These are phyloP conservation scores for Cutaneotrichosporon spelunceum DNA, from an alignment of 1,284 basidiomycete species.

Conservation along the genomic window DNA sequence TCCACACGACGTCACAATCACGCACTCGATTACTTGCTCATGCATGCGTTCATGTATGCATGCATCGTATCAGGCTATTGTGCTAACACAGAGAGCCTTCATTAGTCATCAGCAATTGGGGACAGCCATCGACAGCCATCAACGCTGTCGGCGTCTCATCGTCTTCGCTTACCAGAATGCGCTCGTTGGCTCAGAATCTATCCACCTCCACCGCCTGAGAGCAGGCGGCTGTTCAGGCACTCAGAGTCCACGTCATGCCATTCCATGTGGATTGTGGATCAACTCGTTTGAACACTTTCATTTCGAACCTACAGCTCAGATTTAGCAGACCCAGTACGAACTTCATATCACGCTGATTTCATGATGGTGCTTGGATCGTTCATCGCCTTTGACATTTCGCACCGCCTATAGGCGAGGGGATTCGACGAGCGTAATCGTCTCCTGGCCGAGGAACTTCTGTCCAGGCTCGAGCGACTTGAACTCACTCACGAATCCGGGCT, in stretches of 20 bases:
- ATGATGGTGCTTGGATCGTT: background rate
- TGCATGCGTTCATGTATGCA: background rate
- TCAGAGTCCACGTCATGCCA: too few species aligned
- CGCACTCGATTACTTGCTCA: too few species aligned
- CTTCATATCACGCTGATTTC: constrained; percentile 2
- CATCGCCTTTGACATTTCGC: background rate
- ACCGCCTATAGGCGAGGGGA: background rate
- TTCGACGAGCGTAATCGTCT: constrained; percentile 56
- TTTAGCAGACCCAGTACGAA: background rate
- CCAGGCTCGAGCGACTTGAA: constrained; percentile 58
- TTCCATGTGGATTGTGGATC: background rate
- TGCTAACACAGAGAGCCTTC: background rate
- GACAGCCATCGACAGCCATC: too few species aligned
- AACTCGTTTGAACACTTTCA: background rate
- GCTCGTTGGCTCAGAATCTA: background rate
- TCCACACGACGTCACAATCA: background rate
- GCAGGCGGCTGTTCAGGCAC: background rate
- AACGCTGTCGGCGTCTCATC: too few species aligned
- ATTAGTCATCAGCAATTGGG: too few species aligned
- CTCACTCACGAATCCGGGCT: constrained; percentile 70
- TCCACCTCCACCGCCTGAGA: background rate
- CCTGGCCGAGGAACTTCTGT: constrained; percentile 69
- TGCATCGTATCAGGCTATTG: background rate
- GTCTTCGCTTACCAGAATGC: too few species aligned
- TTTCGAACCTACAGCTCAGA: constrained; percentile 1